These are phyloP conservation scores for Astrothelium macrocarpum DNA, from an alignment of 495 filamentous ascomycete genomes.

Conservation along the genomic window DNA sequence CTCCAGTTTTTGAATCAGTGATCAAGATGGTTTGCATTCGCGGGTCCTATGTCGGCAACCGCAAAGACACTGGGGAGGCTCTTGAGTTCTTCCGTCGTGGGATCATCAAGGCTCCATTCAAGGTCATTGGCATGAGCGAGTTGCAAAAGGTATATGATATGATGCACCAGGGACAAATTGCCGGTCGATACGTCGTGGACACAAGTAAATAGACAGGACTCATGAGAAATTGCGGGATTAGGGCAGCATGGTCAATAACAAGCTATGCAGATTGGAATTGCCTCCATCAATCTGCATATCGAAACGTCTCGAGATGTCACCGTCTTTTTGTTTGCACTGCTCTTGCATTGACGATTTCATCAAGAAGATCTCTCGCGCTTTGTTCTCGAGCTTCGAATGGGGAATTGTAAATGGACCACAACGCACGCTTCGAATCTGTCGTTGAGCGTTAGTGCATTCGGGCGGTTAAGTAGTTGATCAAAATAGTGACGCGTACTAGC, in stretches of 20 bases:
- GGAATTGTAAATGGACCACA: constrained; percentile 51
- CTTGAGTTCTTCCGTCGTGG: constrained; percentile 80
- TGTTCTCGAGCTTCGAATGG: constrained; percentile 48
- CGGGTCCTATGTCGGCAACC: constrained; percentile 86
- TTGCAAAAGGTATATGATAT: constrained; percentile 66
- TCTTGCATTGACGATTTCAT: constrained; percentile 33
- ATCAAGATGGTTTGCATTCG: constrained; percentile 85
- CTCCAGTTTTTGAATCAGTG: constrained; percentile 79
- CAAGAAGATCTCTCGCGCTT: constrained; percentile 42
- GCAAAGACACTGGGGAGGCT: constrained; percentile 73
- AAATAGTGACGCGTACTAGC: constrained; percentile 39
- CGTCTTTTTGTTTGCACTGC: constrained; percentile 10
- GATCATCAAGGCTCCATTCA: constrained; percentile 76
- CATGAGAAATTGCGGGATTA: neutral
- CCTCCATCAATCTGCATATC: neutral
- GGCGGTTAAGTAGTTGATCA: neutral
- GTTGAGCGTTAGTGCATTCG: constrained; percentile 8
- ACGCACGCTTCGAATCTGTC: constrained; percentile 45
- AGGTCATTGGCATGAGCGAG: constrained; percentile 67
- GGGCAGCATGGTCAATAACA: neutral
- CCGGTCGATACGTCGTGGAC: constrained; percentile 81
- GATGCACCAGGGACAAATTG: constrained; percentile 55
- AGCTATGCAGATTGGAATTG: neutral
- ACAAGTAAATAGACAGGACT: constrained; percentile 39
- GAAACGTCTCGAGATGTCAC: neutral